Percentiles rank a stretch among this genome's conserved stretches.
phyloP scores from a whole-genome alignment of 257 asterid genomes.

The Nicotiana noctiflora region DNA sequence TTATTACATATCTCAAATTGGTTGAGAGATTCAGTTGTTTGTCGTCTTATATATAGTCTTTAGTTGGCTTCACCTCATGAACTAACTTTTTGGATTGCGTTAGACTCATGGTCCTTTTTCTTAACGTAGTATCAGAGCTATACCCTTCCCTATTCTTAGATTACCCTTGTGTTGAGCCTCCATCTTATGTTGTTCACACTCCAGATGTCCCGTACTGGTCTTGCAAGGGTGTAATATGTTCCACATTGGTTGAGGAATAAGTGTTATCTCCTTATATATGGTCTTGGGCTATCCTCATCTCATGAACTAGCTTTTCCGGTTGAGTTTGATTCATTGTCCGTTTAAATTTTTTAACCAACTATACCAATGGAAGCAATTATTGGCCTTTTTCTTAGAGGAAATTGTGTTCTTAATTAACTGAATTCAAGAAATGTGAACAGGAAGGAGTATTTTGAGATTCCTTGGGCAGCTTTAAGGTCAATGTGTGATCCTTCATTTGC shows the following conservation, averaged over 20 bases:
- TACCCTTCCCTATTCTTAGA: too few relatives aligned
- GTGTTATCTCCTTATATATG: neutral
- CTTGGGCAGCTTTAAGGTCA: constrained; percentile 18
- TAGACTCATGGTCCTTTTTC: neutral
- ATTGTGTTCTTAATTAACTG: neutral
- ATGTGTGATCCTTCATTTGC: constrained; percentile 21
- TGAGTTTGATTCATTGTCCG: neutral
- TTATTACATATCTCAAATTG: neutral
- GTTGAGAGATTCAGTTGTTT: neutral
- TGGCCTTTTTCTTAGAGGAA: neutral
- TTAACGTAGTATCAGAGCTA: neutral
- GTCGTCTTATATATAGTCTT: neutral
- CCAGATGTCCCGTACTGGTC: neutral
- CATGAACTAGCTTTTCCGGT: neutral
- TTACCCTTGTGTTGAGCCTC: too few relatives aligned
- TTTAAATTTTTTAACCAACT: neutral
- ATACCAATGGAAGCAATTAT: neutral
- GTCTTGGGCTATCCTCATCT: neutral
- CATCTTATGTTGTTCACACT: neutral
- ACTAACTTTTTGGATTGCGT: neutral
- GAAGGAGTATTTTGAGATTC: constrained; percentile 18
- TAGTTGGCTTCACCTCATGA: neutral
- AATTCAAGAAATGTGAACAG: constrained; percentile 3
- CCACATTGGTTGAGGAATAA: neutral
- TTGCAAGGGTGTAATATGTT: neutral